These are phyloP conservation scores for Umbellularia californica DNA, from an alignment of 164 flowering plant genomes.

Conservation along the genomic window DNA sequence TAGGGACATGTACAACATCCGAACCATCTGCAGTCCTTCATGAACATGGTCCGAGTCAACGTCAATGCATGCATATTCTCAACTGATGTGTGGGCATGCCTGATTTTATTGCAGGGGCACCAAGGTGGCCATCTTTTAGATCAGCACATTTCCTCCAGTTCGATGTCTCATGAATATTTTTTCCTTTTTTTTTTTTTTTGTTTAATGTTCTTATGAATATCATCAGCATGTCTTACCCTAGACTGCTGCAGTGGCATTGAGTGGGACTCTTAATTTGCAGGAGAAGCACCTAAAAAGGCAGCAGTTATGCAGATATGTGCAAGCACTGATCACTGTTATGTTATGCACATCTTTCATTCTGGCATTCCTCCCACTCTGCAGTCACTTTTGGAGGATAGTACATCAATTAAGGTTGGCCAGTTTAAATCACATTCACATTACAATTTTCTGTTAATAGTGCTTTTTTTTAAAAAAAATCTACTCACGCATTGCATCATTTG, in stretches of 20 bases:
- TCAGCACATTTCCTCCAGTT: not conserved
- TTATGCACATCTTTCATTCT: slow-evolving; percentile 82
- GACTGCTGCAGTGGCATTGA: not conserved
- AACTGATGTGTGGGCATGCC: not conserved
- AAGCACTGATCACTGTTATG: slow-evolving; percentile 48
- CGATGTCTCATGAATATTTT: not conserved
- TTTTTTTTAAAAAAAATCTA: no score
- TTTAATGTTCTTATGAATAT: not conserved
- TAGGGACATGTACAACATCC: no score
- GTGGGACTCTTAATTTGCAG: slow-evolving; percentile 33
- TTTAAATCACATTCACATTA: not conserved
- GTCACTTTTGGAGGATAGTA: slow-evolving; percentile 60
- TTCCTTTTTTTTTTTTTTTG: no score
- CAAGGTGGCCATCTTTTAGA: not conserved
- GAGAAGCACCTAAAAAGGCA: slow-evolving; percentile 53
- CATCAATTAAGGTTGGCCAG: slow-evolving; percentile 47
- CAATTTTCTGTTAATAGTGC: not conserved
- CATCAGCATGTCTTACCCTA: not conserved
- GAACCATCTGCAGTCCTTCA: not conserved
- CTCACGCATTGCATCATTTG: slow-evolving; percentile 4
- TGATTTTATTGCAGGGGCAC: not conserved
- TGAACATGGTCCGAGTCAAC: not conserved
- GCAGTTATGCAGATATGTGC: slow-evolving; percentile 89
- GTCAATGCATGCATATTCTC: not conserved
- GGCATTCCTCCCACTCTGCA: slow-evolving; percentile 64